Evolutionary conservation across 225 moss, liverwort and hornwort genomes (phyloP).

Genomic region (Bryoerythrophyllum caledonicum): DNA sequence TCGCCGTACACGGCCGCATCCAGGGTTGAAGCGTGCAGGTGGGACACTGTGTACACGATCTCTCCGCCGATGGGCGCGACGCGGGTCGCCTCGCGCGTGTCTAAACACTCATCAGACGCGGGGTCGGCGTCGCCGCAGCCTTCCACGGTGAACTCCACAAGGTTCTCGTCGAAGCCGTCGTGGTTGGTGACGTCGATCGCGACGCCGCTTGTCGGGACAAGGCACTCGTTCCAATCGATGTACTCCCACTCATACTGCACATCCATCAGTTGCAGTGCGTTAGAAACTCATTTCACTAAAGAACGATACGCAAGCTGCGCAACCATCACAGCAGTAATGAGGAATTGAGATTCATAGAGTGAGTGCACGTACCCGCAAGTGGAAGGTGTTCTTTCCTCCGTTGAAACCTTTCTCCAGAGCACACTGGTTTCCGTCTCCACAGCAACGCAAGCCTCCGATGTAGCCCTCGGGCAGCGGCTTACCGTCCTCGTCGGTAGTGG

Average conservation of each 20-base stretch:
- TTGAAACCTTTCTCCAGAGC: constrained; percentile 35
- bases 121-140: constrained; percentile 51
- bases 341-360: too few species aligned
- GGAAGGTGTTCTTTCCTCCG: constrained; percentile 22
- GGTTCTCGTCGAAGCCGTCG: constrained; percentile 21
- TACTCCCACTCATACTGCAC: constrained; percentile 44
- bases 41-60: constrained; percentile 24
- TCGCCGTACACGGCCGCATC: constrained; percentile 42
- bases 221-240: constrained; percentile 46
- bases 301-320: constrained; percentile 18
- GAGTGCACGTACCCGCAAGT: constrained; percentile 29
- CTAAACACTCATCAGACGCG: constrained; percentile 46
- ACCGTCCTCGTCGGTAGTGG: constrained; percentile 41
- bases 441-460: constrained; percentile 50
- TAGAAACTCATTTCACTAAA: too few species aligned
- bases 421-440: constrained; percentile 41
- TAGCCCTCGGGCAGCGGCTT: constrained; percentile 50
- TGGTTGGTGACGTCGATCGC: constrained; percentile 36
- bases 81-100: constrained; percentile 29
- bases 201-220: background rate
- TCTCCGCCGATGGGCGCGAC: constrained; percentile 34
- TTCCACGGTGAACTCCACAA: constrained; percentile 34
- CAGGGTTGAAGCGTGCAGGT: constrained; percentile 26
- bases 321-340: background rate
- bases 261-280: background rate